Conservation (phyloP, 2,329 filamentous ascomycete genomes). For the Fusarium nurragi region DNA sequence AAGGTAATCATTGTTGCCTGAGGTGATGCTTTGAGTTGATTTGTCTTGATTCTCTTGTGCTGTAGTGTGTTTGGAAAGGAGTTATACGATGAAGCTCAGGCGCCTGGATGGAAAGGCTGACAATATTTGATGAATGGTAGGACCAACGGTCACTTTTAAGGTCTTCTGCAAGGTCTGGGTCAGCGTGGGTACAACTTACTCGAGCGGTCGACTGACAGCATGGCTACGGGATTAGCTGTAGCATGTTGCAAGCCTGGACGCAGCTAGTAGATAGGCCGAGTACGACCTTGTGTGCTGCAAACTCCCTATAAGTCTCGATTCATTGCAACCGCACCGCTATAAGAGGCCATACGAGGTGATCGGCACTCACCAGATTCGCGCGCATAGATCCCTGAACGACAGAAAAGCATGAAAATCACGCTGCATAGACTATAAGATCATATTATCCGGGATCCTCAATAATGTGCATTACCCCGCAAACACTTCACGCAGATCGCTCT, state of each 20-base stretch:
- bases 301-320: neutral
- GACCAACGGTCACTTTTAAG: neutral
- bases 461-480: slow-evolving; percentile 15
- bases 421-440: neutral
- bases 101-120: no score
- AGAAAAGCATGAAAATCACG: neutral
- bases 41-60: rapidly evolving
- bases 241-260: neutral
- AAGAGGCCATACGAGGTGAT: neutral
- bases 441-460: slow-evolving; percentile 5
- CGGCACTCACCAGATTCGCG: neutral
- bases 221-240: neutral
- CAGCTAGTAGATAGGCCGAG: neutral
- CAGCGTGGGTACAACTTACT: no score
- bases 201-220: neutral
- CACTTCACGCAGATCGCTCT: neutral
- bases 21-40: no score
- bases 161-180: no score
- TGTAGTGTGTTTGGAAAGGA: neutral
- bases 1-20: neutral
- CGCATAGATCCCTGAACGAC: neutral
- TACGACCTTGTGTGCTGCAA: neutral
- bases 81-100: no score
- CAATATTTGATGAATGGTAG: no score
- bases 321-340: neutral